Conservation (phyloP, 2,329 filamentous ascomycete genomes). For the Penicillium expansum region DNA sequence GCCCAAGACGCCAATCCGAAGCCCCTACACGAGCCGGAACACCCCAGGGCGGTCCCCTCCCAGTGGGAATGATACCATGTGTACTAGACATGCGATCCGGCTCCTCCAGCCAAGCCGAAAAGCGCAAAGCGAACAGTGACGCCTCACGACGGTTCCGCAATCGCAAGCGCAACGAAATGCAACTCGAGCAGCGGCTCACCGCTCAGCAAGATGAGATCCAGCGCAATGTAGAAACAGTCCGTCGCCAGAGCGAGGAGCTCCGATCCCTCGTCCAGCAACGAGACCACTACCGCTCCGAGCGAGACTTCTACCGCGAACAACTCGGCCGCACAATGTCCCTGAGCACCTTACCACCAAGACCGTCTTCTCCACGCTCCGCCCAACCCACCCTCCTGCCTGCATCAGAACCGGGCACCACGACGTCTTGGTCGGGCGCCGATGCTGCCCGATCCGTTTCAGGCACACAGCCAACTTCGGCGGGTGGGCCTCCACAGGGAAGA, state of each 20-base stretch:
- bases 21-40: conserved; percentile 10
- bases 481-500: conserved; percentile 2
- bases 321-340: conserved; percentile 27
- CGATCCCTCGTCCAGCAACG: conserved; percentile 33
- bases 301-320: conserved; percentile 41
- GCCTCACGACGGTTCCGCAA: conserved; percentile 44
- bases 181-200: conserved; percentile 39
- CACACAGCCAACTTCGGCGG: conserved; percentile 2
- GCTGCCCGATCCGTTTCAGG: conserved; percentile 10
- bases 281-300: conserved; percentile 41
- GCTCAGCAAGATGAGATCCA: conserved; percentile 40
- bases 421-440: conserved; percentile 13
- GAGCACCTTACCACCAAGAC: conserved; percentile 30
- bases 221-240: conserved; percentile 28
- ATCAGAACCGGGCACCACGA: conserved; percentile 9
- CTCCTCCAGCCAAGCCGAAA: conserved; percentile 42
- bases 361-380: conserved; percentile 29
- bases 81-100: conserved; percentile 42
- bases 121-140: conserved; percentile 44
- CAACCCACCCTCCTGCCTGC: conserved; percentile 5
- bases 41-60: conserved; percentile 13
- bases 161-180: conserved; percentile 41
- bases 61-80: conserved; percentile 36
- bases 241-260: conserved; percentile 36
- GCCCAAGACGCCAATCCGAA: conserved; percentile 20